phyloP scores from a whole-genome alignment of 768 basidiomycete genomes.

The Phanerochaete sordida region DNA sequence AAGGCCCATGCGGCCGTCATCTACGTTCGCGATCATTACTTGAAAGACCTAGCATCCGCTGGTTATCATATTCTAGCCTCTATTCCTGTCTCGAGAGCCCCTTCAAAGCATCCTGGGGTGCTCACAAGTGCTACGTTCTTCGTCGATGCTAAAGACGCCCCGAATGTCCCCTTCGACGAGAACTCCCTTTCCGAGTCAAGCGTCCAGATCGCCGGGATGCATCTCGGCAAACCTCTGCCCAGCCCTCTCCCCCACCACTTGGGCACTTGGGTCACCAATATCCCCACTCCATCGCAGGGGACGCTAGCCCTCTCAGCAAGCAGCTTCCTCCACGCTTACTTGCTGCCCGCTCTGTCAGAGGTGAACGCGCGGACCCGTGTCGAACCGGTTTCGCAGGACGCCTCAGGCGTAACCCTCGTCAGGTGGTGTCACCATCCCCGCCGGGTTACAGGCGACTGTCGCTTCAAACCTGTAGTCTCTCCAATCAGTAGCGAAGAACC shows the following conservation, averaged over 20 bases:
- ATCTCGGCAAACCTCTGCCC: constrained; percentile 4
- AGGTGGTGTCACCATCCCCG: constrained; percentile 11
- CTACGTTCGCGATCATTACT: constrained; percentile 21
- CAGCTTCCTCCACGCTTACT: constrained; percentile 18
- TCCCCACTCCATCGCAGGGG: constrained; percentile 15
- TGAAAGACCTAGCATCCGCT: constrained; percentile 12
- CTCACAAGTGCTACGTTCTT: constrained; percentile 14
- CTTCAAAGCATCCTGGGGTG: constrained; percentile 4
- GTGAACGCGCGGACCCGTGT: constrained; percentile 24
- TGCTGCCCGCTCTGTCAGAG: constrained; percentile 17
- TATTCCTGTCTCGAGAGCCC: constrained; percentile 17
- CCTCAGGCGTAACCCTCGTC: constrained; percentile 14
- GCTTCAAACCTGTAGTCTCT: constrained; percentile 16
- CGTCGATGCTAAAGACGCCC: constrained; percentile 8
- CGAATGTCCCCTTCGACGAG: not conserved
- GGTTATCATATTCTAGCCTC: constrained; percentile 22
- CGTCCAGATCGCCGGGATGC: constrained; percentile 22
- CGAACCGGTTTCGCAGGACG: constrained; percentile 13
- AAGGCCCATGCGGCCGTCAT: constrained; percentile 19
- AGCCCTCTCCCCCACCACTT: constrained; percentile 10
- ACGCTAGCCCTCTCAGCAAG: constrained; percentile 19
- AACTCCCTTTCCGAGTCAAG: constrained; percentile 14
- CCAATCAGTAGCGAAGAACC: constrained; percentile 8
- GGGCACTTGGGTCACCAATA: constrained; percentile 12
- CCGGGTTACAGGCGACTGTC: not conserved